These are phyloP conservation scores for Tardiomyces blankii DNA, from an alignment of 1,139 yeast species.

Conservation along the genomic window DNA sequence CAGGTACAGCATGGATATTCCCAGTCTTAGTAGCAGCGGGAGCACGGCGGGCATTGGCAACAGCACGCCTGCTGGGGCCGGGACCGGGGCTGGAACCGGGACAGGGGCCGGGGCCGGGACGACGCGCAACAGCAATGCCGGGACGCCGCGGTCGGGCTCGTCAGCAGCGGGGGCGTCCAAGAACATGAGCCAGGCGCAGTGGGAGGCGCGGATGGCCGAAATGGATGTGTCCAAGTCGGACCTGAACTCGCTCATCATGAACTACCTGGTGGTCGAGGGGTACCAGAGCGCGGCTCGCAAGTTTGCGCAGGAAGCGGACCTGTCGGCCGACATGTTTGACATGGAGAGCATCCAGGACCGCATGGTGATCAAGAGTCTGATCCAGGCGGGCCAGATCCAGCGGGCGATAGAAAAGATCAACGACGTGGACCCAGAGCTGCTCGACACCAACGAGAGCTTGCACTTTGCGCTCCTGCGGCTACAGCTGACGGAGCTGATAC, in stretches of 20 bases:
- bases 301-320: constrained; percentile 28
- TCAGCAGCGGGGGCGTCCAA: no score
- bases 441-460: constrained; percentile 24
- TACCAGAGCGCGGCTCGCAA: constrained; percentile 27
- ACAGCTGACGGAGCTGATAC: constrained; percentile 30
- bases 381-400: constrained; percentile 25
- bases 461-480: constrained; percentile 28
- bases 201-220: no score
- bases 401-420: constrained; percentile 29
- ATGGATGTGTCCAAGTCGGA: constrained; percentile 9
- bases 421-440: constrained; percentile 28
- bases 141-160: no score
- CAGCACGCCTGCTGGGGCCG: no score
- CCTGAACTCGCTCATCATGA: constrained; percentile 26
- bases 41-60: no score
- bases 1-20: no score
- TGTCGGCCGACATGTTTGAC: constrained; percentile 7
- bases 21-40: no score
- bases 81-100: no score
- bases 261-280: constrained; percentile 30
- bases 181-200: no score
- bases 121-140: no score
- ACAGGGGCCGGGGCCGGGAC: no score
- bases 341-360: constrained; percentile 18
- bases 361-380: constrained; percentile 22